phyloP scores from a whole-genome alignment of 2,329 filamentous ascomycete genomes.

The Didymosphaeria variabile region DNA sequence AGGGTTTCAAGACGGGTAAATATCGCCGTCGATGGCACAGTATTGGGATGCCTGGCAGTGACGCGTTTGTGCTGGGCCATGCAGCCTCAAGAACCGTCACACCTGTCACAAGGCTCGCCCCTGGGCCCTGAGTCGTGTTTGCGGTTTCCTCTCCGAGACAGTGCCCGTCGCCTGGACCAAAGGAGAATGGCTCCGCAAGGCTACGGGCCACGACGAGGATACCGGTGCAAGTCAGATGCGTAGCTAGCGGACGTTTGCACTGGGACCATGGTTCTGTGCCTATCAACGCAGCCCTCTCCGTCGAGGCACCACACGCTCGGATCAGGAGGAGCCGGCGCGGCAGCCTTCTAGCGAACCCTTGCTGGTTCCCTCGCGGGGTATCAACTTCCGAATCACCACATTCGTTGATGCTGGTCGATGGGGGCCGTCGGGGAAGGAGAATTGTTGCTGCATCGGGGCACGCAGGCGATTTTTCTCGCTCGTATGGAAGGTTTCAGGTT shows the following conservation, averaged over 20 bases:
- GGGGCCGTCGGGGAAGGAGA: constrained; percentile 7
- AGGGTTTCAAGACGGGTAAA: neutral
- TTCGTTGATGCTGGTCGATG: neutral
- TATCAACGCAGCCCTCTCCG: neutral
- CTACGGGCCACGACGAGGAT: neutral
- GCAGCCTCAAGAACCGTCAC: constrained; percentile 6
- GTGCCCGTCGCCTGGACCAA: neutral
- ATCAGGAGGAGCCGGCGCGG: constrained; percentile 5
- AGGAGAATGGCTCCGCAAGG: neutral
- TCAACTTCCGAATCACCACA: constrained; percentile 3
- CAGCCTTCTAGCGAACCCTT: neutral
- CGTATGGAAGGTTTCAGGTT: constrained; percentile 32
- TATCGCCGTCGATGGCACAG: neutral
- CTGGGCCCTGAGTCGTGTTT: constrained; percentile 2
- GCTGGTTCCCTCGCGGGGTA: neutral
- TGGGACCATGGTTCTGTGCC: neutral
- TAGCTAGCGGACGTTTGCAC: neutral
- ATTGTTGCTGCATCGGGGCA: constrained; percentile 8
- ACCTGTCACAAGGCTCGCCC: constrained; percentile 6
- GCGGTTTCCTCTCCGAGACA: neutral
- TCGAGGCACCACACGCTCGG: constrained; percentile 5
- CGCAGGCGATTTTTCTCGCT: constrained; percentile 1
- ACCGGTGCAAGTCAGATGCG: neutral
- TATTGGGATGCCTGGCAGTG: neutral
- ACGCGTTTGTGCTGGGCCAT: neutral